Evolutionary conservation across 805 yeast genomes (phyloP), one percentile per base, ranked within the genome.

Genomic region (Isabelozyma rhagii): DNA sequence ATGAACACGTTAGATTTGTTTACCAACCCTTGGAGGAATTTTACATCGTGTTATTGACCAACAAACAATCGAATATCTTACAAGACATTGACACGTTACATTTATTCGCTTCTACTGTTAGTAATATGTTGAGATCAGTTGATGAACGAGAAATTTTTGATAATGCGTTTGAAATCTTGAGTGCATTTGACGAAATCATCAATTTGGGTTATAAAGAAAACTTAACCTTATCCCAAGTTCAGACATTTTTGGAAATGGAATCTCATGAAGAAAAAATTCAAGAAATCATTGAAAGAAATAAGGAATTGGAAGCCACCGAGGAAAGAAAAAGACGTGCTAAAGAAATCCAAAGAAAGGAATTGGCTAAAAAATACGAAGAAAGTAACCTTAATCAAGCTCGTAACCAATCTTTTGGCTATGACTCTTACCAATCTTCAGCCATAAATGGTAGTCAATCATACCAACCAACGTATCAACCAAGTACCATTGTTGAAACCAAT

Each of bases 181-280:
- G 87, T 63, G 96, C 97, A 3, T 93, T 94, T 62, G 99, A 94
- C 68, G 99, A 94, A 71, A 88, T 94, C 49, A 83, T 94, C 58
- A 83, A 84, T 47, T 76, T 89, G 71, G 99, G 99, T 14, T 90
- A 86, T 74, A 84, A 89, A 56, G 99, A 94, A 68, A 87, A 90
- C 68, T 74, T 93, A 56, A 82, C 94, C 0, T 67, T 86, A 55
- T 68, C 84, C 51, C 98, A 94, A 73, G 87, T 94, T 55, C 83
- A 82, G 67, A 89, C 96, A 10, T 93, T 89, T 71, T 76, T 94
- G 74, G 93, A 90, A 65, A 93, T 94, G 98, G 98, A 94, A 71
- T 88, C 96, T 40, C 97, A 94, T 67, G 99, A 94, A 72, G 99
- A 94, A 73, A 93, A 89, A 77, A 93, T 96, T 64, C 98, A 94